These are phyloP conservation scores for Lasiosphaeria ovina DNA, from an alignment of 495 filamentous ascomycete species.

Conservation along the genomic window DNA sequence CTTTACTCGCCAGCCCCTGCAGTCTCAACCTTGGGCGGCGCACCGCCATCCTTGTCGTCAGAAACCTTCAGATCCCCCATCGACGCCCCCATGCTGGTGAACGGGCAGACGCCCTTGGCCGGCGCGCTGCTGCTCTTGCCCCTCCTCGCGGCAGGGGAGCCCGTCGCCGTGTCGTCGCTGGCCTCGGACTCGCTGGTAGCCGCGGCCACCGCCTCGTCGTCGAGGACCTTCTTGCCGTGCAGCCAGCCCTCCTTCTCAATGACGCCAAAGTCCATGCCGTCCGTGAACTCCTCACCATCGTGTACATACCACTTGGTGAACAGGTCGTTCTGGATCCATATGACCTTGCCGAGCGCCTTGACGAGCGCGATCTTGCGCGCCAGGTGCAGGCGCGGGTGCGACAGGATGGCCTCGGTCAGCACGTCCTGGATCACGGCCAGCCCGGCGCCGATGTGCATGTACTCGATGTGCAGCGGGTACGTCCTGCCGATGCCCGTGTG, in stretches of 20 bases:
- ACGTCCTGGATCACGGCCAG: slow-evolving; percentile 71
- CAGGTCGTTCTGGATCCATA: slow-evolving; percentile 78
- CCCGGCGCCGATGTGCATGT: slow-evolving; percentile 67
- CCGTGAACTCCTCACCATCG: slow-evolving; percentile 68
- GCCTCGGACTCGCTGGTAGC: slow-evolving; percentile 3
- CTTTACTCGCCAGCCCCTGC: neutral
- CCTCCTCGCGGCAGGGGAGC: neutral
- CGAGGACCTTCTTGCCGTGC: slow-evolving; percentile 44
- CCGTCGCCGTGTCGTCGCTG: slow-evolving; percentile 15
- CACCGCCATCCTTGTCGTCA: neutral
- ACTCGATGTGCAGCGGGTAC: slow-evolving; percentile 70
- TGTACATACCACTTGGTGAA: slow-evolving; percentile 73
- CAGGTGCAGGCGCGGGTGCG: slow-evolving; percentile 61
- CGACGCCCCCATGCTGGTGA: slow-evolving; percentile 1
- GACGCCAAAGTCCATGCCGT: slow-evolving; percentile 56
- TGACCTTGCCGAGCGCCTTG: slow-evolving; percentile 58
- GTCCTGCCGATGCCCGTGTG: slow-evolving; percentile 63
- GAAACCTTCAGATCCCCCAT: neutral
- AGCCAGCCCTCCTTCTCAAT: slow-evolving; percentile 62
- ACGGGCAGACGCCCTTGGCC: slow-evolving; percentile 5
- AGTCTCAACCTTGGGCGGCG: neutral
- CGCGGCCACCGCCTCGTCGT: slow-evolving; percentile 24
- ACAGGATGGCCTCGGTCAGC: slow-evolving; percentile 70
- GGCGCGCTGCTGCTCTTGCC: neutral
- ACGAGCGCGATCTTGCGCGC: slow-evolving; percentile 65